These are phyloP conservation scores for Prunus kanzakura DNA, from an alignment of 306 rosid genomes.

Conservation along the genomic window DNA sequence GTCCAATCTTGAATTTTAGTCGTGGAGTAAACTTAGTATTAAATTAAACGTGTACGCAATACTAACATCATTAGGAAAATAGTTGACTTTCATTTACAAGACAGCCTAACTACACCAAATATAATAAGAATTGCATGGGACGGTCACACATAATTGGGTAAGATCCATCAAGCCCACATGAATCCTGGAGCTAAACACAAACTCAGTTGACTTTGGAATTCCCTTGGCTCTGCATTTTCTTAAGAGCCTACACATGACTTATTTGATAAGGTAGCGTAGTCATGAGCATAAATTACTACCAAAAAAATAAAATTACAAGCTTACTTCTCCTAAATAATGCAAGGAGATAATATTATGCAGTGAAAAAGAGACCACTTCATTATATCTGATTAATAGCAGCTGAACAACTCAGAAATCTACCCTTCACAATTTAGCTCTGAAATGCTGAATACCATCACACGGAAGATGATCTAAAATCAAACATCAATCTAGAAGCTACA, in stretches of 20 bases:
- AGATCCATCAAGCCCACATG: constrained; percentile 25
- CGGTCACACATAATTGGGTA: constrained; percentile 14
- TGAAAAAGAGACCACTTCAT: constrained; percentile 17
- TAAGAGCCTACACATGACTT: constrained; percentile 19
- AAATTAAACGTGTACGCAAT: constrained; percentile 14
- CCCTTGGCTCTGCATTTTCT: constrained; percentile 26
- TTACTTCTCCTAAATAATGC: constrained; percentile 19
- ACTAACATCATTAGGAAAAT: background rate
- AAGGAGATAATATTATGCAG: constrained; percentile 18
- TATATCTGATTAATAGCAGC: constrained; percentile 17
- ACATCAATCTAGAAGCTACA: constrained; percentile 15
- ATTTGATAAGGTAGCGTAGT: constrained; percentile 24
- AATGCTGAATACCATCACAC: background rate
- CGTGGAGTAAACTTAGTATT: background rate
- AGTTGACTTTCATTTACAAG: constrained; percentile 40
- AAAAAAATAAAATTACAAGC: constrained; percentile 3
- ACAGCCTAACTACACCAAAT: constrained; percentile 36
- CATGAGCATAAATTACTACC: background rate
- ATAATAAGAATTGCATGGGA: constrained; percentile 17
- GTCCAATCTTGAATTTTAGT: background rate
- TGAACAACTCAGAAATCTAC: constrained; percentile 22
- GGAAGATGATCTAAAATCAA: background rate
- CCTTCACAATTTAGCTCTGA: constrained; percentile 12
- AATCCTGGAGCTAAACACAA: constrained; percentile 28
- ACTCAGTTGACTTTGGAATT: constrained; percentile 42